Conservation (phyloP, 495 filamentous ascomycete genomes). For the Hyaloscypha hepaticicola region DNA sequence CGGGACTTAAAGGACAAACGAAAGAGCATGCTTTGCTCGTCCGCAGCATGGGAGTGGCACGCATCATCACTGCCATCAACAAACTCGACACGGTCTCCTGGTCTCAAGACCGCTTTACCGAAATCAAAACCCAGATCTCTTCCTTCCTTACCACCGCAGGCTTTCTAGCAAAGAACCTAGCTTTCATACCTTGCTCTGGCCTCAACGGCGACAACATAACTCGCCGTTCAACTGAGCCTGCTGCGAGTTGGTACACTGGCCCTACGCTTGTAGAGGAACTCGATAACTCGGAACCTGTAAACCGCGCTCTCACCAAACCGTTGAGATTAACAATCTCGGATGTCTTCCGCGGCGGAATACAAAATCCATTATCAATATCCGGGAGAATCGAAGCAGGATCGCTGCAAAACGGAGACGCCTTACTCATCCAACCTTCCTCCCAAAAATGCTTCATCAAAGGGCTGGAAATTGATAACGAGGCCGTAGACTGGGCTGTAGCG, state of each 20-base stretch:
- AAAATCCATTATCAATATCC: slow-evolving; percentile 73
- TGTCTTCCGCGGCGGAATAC: slow-evolving; percentile 71
- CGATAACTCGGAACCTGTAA: slow-evolving; percentile 71
- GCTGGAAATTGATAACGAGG: slow-evolving; percentile 68
- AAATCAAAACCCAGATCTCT: slow-evolving; percentile 79
- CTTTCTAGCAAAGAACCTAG: slow-evolving; percentile 74
- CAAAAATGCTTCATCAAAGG: slow-evolving; percentile 78
- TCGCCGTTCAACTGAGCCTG: slow-evolving; percentile 52
- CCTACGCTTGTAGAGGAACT: slow-evolving; percentile 78
- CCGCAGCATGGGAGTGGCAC: slow-evolving; percentile 87
- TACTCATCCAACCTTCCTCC: slow-evolving; percentile 75
- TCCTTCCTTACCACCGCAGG: slow-evolving; percentile 80
- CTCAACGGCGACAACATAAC: slow-evolving; percentile 85
- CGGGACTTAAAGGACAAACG: slow-evolving; percentile 90
- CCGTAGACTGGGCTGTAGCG: slow-evolving; percentile 87
- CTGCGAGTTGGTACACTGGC: slow-evolving; percentile 74
- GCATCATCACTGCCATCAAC: slow-evolving; percentile 87
- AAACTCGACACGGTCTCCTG: slow-evolving; percentile 87
- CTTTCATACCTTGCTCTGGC: slow-evolving; percentile 87
- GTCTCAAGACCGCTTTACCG: slow-evolving; percentile 76
- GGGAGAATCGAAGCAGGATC: slow-evolving; percentile 85
- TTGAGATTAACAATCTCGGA: slow-evolving; percentile 82
- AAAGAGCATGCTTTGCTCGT: slow-evolving; percentile 89
- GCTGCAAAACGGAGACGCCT: slow-evolving; percentile 76
- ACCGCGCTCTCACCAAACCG: slow-evolving; percentile 72